Evolutionary conservation across 371 early-diverging fungal species (phyloP), one percentile per base, ranked within the genome.

Genomic region (Mortierella sp.): DNA sequence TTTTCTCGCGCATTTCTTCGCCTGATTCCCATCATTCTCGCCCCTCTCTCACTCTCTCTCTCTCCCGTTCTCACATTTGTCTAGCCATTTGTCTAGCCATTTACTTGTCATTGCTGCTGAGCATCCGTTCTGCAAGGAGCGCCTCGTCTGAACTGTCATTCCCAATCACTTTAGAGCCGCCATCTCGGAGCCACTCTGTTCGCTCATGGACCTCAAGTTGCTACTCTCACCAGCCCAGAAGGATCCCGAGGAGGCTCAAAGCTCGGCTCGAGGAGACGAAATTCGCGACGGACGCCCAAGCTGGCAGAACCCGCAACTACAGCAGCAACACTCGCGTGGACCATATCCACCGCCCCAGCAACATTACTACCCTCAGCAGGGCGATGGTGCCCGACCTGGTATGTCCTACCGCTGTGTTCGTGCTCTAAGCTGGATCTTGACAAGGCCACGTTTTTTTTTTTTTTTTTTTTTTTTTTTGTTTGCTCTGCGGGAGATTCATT

Each of bases 131-230:
- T 5, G 37, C 37, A 3, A 5, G 9, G 9, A 37, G 37, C 50
- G 5, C 50, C 14, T 5, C 14, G 14, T 21, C 53, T 53, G 16
- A 26, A 3, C 53, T 53, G 21, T 18, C 53, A 53, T 53, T 21
- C 11, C 21, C 12, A 23, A 16, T 50, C 50, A 21, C 16, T 6
- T 50, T 5, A 16, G 4, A 19, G 23, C 3, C 37, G 9, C 37
- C 37, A 37, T 37, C 37, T 37, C 37, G 9, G 3, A 37, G 9
- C 37, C 9, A 37, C 37, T 37, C 9, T 37, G 9, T 37, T 37
- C 9, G 37, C 5, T 37, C 57, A 79, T 79, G 80, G 80, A 79
- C 74, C 64, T 79, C 66, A 79, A 79, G 67, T 64, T 72, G 50
- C 48, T 79, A 44, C 64, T 79, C 21, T 73, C 80, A 12, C 80